Conservation (phyloP, 106 monocot species). For the Allium cepa region DNA sequence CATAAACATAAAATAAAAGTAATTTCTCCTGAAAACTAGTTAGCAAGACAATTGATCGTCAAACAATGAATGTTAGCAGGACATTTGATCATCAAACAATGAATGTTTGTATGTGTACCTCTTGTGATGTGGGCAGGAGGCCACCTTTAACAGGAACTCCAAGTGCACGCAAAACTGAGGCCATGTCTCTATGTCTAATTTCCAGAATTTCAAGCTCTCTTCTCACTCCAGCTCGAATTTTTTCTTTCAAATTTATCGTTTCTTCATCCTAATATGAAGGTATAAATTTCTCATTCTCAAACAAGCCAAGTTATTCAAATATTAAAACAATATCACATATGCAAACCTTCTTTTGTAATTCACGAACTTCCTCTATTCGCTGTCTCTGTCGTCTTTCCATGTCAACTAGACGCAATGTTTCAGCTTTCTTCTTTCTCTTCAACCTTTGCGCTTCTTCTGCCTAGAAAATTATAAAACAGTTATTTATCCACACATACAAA, state of each 20-base stretch:
- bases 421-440: constrained; percentile 55
- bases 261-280: constrained; percentile 58
- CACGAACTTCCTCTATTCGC: constrained; percentile 81
- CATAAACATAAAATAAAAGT: no score
- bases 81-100: neutral
- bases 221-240: constrained; percentile 43
- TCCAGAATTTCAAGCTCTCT: constrained; percentile 64
- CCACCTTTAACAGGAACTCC: constrained; percentile 67
- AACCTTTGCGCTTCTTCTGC: constrained; percentile 76
- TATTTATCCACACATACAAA: neutral
- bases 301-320: neutral
- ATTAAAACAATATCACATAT: neutral
- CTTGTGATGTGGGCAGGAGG: constrained; percentile 27
- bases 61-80: no score
- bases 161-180: constrained; percentile 69
- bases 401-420: constrained; percentile 58
- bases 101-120: constrained; percentile 26
- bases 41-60: no score
- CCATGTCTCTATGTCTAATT: constrained; percentile 53
- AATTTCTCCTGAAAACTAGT: no score
- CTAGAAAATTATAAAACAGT: constrained; percentile 17
- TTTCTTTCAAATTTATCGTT: constrained; percentile 69
- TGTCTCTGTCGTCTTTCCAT: constrained; percentile 90
- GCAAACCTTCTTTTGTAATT: constrained; percentile 77
- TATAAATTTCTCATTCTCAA: neutral